Conservation (phyloP, 2,329 filamentous ascomycete genomes). For the Fusarium mexicanum region DNA sequence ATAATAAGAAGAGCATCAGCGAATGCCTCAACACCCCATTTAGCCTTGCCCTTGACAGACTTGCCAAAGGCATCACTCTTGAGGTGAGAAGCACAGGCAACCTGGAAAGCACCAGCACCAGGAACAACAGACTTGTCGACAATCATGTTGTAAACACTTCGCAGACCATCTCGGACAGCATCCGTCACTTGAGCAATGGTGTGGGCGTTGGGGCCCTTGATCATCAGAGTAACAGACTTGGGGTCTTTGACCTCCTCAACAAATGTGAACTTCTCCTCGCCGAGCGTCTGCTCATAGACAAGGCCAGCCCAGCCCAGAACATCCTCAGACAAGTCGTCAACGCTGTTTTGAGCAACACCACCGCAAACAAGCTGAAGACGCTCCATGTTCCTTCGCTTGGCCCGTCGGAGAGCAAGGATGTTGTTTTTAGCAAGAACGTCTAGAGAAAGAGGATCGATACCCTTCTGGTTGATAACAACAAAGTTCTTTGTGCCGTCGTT, state of each 20-base stretch:
- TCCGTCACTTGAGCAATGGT: conserved; percentile 98
- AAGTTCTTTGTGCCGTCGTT: conserved; percentile 94
- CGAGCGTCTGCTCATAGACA: conserved; percentile 96
- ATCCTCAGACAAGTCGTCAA: conserved; percentile 89
- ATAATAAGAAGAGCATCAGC: conserved; percentile 95
- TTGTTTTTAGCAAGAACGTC: conserved; percentile 98
- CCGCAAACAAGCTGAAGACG: conserved; percentile 94
- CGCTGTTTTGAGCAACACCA: conserved; percentile 91
- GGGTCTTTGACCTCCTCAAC: conserved; percentile 98
- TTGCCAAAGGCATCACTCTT: conserved; percentile 87
- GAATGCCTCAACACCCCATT: conserved; percentile 94
- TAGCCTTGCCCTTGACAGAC: conserved; percentile 96
- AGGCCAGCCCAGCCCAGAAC: conserved; percentile 94
- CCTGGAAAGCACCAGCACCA: conserved; percentile 93
- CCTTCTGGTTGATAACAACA: conserved; percentile 99
- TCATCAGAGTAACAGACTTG: conserved; percentile 96
- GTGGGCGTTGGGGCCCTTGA: conserved; percentile 97
- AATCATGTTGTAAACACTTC: conserved; percentile 99
- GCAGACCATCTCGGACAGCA: conserved; percentile 91
- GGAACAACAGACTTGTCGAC: conserved; percentile 97
- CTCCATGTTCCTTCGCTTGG: conserved; percentile 99
- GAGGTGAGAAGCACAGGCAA: conserved; percentile 88
- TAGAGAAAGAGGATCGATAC: conserved; percentile 94
- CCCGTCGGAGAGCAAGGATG: conserved; percentile 91
- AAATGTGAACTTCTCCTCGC: conserved; percentile 99